A percentile compares a stretch with the other conserved stretches of the same genome.
phyloP scores from a whole-genome alignment of 1,284 basidiomycete genomes.

The Pascua guehoae region DNA sequence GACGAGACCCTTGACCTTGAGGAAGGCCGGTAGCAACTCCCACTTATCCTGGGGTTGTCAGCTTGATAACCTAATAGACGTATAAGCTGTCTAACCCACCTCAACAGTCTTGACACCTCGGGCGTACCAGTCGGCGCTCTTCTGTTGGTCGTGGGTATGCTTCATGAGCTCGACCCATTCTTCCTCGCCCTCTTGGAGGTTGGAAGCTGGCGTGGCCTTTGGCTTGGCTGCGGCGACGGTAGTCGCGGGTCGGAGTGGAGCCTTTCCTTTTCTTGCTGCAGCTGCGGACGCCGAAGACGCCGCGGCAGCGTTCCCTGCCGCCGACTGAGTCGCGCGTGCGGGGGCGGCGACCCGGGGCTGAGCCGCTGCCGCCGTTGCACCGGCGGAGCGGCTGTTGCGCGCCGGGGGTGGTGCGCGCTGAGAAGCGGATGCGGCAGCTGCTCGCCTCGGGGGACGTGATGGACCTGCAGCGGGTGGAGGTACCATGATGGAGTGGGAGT shows the following conservation, averaged over 20 bases:
- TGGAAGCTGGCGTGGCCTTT: slow-evolving; percentile 5
- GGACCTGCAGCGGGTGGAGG: slow-evolving; percentile 6
- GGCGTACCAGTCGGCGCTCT: slow-evolving; percentile 42
- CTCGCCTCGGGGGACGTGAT: slow-evolving; percentile 4
- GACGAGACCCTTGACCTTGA: slow-evolving; percentile 95
- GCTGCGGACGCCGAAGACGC: slow-evolving; percentile 10
- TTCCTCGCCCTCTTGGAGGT: slow-evolving; percentile 33
- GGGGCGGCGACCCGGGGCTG: not conserved
- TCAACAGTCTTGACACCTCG: slow-evolving; percentile 55
- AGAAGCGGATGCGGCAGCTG: not conserved
- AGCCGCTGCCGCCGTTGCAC: not conserved
- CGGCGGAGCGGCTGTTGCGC: not conserved
- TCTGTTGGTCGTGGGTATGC: slow-evolving; percentile 28
- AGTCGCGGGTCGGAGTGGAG: slow-evolving; percentile 14
- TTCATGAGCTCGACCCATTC: slow-evolving; percentile 48
- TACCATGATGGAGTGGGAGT: slow-evolving; percentile 1
- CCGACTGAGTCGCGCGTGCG: slow-evolving; percentile 3
- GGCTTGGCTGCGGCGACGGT: not conserved
- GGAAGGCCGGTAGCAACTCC: slow-evolving; percentile 88
- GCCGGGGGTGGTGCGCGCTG: not conserved
- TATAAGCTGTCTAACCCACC: slow-evolving; percentile 33
- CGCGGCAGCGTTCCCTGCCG: not conserved
- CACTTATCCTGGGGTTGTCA: slow-evolving; percentile 77
- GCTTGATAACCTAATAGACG: not conserved
- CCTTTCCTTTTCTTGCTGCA: slow-evolving; percentile 26